phyloP scores from a whole-genome alignment of 139 green algal genomes.

The Chlorella sp. region DNA sequence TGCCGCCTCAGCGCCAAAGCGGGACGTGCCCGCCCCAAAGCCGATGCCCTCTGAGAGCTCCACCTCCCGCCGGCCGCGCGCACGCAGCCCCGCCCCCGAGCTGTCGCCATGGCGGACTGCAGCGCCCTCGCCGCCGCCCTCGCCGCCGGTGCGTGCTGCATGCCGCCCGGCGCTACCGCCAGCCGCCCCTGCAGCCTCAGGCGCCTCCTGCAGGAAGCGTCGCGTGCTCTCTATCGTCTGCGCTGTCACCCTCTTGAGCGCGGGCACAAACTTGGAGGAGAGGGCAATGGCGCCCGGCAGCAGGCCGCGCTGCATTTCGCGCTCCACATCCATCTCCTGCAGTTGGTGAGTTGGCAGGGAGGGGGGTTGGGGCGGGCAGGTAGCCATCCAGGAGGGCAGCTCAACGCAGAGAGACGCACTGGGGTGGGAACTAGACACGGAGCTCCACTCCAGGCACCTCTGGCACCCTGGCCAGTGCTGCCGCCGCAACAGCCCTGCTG shows the following conservation, averaged over 20 bases:
- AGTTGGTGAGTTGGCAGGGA: not conserved
- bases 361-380: not conserved
- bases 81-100: conserved; percentile 12
- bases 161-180: not conserved
- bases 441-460: too few relatives aligned
- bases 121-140: conserved; percentile 6
- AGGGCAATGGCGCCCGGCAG: conserved; percentile 68
- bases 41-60: conserved; percentile 4
- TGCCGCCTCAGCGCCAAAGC: not conserved
- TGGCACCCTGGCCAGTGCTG: too few relatives aligned
- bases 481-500: too few relatives aligned
- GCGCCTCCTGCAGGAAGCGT: conserved; percentile 11
- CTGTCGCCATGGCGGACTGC: not conserved
- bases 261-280: conserved; percentile 66
- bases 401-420: too few relatives aligned
- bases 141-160: too few relatives aligned
- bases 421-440: too few relatives aligned
- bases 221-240: conserved; percentile 10
- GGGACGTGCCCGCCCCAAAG: not conserved
- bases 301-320: conserved; percentile 76
- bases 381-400: too few relatives aligned
- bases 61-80: conserved; percentile 19
- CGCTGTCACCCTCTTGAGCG: conserved; percentile 34
- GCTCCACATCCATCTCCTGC: conserved; percentile 90
- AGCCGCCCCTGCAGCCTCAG: not conserved